Evolutionary conservation across 2,329 filamentous ascomycete genomes (phyloP).

Genomic region (Talaromyces albobiverticillius): DNA sequence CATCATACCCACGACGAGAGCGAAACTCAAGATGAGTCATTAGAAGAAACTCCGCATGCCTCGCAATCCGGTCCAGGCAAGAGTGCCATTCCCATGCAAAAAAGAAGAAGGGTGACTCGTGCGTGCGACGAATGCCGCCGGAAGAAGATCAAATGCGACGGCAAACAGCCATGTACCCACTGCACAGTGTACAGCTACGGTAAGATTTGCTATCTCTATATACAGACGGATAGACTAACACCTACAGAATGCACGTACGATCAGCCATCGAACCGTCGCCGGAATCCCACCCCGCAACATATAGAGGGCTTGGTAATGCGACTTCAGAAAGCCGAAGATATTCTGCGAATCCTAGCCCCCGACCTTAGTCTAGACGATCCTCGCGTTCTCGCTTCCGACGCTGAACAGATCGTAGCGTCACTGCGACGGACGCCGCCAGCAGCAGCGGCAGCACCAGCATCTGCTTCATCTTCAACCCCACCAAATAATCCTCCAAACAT

Average conservation of each 20-base stretch:
- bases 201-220: constrained; percentile 43
- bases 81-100: constrained; percentile 60
- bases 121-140: constrained; percentile 79
- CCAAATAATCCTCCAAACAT: too few relatives aligned
- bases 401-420: constrained; percentile 61
- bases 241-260: constrained; percentile 84
- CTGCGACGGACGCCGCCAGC: constrained; percentile 38
- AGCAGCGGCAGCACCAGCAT: too few relatives aligned
- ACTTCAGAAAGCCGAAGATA: constrained; percentile 75
- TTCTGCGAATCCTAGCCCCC: constrained; percentile 76
- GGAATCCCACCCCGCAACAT: constrained; percentile 89
- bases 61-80: constrained; percentile 28
- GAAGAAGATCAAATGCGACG: constrained; percentile 86
- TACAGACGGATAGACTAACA: neutral
- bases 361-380: constrained; percentile 83
- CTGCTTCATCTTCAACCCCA: too few relatives aligned
- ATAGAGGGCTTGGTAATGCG: constrained; percentile 84
- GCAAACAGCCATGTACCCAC: constrained; percentile 86
- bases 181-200: constrained; percentile 98
- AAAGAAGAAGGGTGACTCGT: constrained; percentile 72
- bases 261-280: constrained; percentile 85
- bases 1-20: constrained; percentile 15
- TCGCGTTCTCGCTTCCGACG: constrained; percentile 71
- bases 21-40: constrained; percentile 10
- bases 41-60: constrained; percentile 18